These are phyloP conservation scores for Pleurotus salmoneostramineus DNA, from an alignment of 768 basidiomycete genomes.

Conservation along the genomic window DNA sequence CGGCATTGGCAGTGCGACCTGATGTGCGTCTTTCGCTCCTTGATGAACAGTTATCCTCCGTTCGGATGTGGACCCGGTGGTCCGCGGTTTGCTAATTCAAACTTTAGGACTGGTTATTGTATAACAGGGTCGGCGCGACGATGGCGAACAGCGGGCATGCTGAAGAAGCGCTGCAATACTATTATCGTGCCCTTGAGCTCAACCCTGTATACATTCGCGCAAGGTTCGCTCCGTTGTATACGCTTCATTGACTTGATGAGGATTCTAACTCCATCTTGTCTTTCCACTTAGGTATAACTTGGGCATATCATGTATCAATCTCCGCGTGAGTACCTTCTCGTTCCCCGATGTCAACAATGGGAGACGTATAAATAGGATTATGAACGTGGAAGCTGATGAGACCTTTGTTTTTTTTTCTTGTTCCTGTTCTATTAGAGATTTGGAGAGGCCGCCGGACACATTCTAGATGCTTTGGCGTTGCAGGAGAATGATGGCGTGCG, in stretches of 20 bases:
- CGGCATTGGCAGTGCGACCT: constrained; percentile 84
- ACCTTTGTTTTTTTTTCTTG: not conserved
- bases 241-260: not conserved
- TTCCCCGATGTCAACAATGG: not conserved
- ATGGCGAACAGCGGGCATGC: constrained; percentile 86
- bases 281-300: constrained; percentile 73
- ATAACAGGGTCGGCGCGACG: constrained; percentile 92
- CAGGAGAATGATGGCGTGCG: constrained; percentile 82
- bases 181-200: constrained; percentile 79
- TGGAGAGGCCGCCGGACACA: constrained; percentile 81
- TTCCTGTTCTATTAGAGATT: constrained; percentile 50
- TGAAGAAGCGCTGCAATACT: constrained; percentile 82
- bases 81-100: constrained; percentile 7
- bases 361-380: constrained; percentile 6
- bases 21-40: constrained; percentile 47
- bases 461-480: constrained; percentile 83
- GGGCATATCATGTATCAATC: constrained; percentile 88
- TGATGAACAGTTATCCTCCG: not conserved
- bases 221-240: constrained; percentile 38
- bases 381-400: constrained; percentile 7
- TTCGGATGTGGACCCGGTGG: not conserved
- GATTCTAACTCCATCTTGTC: not conserved
- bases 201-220: constrained; percentile 91
- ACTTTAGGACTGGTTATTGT: constrained; percentile 81
- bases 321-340: constrained; percentile 50